Evolutionary conservation across 202 grass and related monocot genomes (phyloP).

Genomic region (Setaria italica): DNA sequence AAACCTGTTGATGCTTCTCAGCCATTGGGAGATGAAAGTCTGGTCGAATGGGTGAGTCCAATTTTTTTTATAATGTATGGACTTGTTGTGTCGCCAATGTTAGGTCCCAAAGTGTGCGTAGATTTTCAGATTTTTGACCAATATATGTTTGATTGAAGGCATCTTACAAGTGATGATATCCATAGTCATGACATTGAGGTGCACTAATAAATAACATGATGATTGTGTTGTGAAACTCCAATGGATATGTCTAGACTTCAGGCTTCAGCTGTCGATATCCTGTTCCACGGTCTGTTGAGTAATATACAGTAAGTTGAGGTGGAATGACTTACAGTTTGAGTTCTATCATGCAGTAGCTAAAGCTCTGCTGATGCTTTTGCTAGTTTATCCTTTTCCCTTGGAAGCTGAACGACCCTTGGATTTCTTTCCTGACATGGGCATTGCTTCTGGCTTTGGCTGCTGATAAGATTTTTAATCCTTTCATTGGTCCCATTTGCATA

Average conservation of each 20-base stretch:
- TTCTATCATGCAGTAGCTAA: constrained; percentile 19
- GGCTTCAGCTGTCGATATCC: constrained; percentile 27
- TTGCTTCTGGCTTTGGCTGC: constrained; percentile 14
- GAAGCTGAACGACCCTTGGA: constrained; percentile 31
- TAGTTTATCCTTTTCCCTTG: constrained; percentile 28
- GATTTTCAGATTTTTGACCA: constrained; percentile 1
- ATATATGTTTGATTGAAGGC: constrained; percentile 29
- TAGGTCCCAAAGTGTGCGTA: constrained; percentile 4
- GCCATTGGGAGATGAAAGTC: constrained; percentile 93
- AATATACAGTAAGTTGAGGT: constrained; percentile 21
- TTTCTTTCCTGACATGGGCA: constrained; percentile 36
- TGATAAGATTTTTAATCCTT: constrained; percentile 40
- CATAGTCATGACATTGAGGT: constrained; percentile 16
- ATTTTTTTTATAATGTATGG: constrained; percentile 11
- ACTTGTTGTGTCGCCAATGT: constrained; percentile 1
- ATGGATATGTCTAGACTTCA: not conserved
- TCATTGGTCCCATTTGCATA: constrained; percentile 12
- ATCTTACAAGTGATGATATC: not conserved
- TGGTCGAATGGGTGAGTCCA: constrained; percentile 93
- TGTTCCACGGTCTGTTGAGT: constrained; percentile 1
- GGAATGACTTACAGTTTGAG: constrained; percentile 9
- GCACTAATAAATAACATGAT: constrained; percentile 9
- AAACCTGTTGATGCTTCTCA: constrained; percentile 98
- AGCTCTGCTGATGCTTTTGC: constrained; percentile 16
- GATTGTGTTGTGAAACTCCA: constrained; percentile 14